phyloP scores from a whole-genome alignment of 257 asterid species.

The Nicotiana noctiflora region DNA sequence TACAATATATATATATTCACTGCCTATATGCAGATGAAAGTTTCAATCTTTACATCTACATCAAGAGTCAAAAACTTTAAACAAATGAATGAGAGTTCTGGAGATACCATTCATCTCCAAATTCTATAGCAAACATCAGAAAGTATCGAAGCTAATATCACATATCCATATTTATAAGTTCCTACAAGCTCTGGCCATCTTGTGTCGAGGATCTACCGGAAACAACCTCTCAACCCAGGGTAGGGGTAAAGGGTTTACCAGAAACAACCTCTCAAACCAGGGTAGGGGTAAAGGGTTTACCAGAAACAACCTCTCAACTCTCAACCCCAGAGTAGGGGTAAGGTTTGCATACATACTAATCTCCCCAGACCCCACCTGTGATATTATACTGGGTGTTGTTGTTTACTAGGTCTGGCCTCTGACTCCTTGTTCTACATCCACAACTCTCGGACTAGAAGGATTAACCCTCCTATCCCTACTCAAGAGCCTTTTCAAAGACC shows the following conservation, averaged over 20 bases:
- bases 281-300: too few species aligned
- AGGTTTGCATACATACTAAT: too few species aligned
- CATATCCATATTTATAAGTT: background rate
- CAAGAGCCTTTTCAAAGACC: slow-evolving; percentile 70
- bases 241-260: too few species aligned
- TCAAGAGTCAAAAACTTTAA: slow-evolving; percentile 36
- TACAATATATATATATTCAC: slow-evolving; percentile 23
- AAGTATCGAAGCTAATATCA: background rate
- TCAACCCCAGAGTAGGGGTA: too few species aligned
- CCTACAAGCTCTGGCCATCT: slow-evolving; percentile 25
- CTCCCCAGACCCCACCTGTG: too few species aligned
- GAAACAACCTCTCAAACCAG: too few species aligned
- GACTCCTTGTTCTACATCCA: slow-evolving; percentile 56
- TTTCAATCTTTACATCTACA: slow-evolving; percentile 16
- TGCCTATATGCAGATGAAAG: background rate
- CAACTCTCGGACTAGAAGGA: slow-evolving; percentile 41
- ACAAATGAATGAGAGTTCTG: slow-evolving; percentile 3
- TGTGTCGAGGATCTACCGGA: too few species aligned
- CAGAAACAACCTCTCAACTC: too few species aligned
- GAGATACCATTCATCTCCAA: background rate
- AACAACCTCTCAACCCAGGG: too few species aligned
- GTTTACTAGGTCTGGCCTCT: slow-evolving; percentile 25
- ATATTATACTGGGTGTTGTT: too few species aligned
- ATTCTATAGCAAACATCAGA: background rate
- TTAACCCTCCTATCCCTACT: slow-evolving; percentile 54